These are phyloP conservation scores for Phytopythium ostracodes DNA, from an alignment of 352 stramenopile genomes.

Conservation along the genomic window DNA sequence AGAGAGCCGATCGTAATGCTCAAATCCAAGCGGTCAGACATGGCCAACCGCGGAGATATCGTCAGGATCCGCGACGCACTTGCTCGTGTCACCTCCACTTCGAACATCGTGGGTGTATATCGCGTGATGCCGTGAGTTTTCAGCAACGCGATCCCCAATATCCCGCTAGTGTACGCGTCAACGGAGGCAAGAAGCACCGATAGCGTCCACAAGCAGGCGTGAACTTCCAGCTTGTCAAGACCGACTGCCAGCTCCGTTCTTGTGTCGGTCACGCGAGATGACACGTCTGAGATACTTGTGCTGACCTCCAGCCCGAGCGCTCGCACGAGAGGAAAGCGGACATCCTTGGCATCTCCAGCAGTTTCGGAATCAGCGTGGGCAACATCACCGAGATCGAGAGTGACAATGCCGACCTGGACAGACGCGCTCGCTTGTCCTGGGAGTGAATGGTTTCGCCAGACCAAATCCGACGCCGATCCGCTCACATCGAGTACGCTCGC, in stretches of 20 bases:
- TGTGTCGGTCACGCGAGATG: background rate
- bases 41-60: constrained; percentile 14
- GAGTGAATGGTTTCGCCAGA: constrained; percentile 15
- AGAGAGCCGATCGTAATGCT: constrained; percentile 20
- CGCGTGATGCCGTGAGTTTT: background rate
- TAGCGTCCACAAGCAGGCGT: constrained; percentile 9
- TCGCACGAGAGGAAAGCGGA: background rate
- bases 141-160: background rate
- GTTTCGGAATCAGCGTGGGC: background rate
- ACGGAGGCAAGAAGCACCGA: constrained; percentile 9
- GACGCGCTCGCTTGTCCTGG: constrained; percentile 5
- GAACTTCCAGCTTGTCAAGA: background rate
- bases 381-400: constrained; percentile 1
- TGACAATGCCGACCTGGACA: constrained; percentile 16
- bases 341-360: background rate
- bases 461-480: constrained; percentile 10
- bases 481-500: background rate
- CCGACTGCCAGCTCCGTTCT: background rate
- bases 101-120: constrained; percentile 12
- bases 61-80: constrained; percentile 17
- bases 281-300: no score
- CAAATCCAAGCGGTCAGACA: constrained; percentile 27
- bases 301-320: background rate
- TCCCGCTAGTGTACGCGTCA: constrained; percentile 1
- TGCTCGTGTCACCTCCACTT: constrained; percentile 24